Evolutionary conservation across 2,329 filamentous ascomycete species (phyloP).

Genomic region (Tympanopsis confertula): DNA sequence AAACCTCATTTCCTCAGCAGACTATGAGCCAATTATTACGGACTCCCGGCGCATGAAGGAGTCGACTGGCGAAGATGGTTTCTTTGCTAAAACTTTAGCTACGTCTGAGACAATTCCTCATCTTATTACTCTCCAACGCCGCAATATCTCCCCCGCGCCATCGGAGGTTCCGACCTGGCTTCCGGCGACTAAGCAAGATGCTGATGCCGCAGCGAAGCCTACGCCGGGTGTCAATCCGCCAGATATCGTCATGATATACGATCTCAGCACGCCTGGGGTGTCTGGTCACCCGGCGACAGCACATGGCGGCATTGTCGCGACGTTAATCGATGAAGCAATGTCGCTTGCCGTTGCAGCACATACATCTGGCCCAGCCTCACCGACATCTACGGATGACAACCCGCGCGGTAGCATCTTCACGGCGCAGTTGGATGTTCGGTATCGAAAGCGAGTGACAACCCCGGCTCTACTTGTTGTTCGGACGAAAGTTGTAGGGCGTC

Average conservation of each 20-base stretch:
- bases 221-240: slow-evolving; percentile 10
- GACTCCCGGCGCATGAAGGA: slow-evolving; percentile 22
- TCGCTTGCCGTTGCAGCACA: slow-evolving; percentile 17
- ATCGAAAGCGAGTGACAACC: slow-evolving; percentile 19
- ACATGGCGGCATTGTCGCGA: slow-evolving; percentile 25
- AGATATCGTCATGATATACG: slow-evolving; percentile 21
- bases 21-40: background rate
- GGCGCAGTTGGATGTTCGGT: slow-evolving; percentile 24
- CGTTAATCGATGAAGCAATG: slow-evolving; percentile 29
- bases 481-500: slow-evolving; percentile 18
- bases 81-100: slow-evolving; percentile 22
- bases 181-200: slow-evolving; percentile 9
- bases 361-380: background rate
- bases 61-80: slow-evolving; percentile 26
- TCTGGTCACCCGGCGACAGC: slow-evolving; percentile 22
- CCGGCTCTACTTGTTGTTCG: slow-evolving; percentile 22
- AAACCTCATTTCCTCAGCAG: background rate
- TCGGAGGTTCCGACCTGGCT: slow-evolving; percentile 9
- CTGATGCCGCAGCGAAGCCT: slow-evolving; percentile 1
- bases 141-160: slow-evolving; percentile 11
- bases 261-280: slow-evolving; percentile 19
- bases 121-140: slow-evolving; percentile 21
- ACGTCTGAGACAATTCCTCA: slow-evolving; percentile 25
- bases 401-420: slow-evolving; percentile 21
- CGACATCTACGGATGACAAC: slow-evolving; percentile 6